Conservation (phyloP, 176 grass and related monocot species). For the Oryza glumipatula region DNA sequence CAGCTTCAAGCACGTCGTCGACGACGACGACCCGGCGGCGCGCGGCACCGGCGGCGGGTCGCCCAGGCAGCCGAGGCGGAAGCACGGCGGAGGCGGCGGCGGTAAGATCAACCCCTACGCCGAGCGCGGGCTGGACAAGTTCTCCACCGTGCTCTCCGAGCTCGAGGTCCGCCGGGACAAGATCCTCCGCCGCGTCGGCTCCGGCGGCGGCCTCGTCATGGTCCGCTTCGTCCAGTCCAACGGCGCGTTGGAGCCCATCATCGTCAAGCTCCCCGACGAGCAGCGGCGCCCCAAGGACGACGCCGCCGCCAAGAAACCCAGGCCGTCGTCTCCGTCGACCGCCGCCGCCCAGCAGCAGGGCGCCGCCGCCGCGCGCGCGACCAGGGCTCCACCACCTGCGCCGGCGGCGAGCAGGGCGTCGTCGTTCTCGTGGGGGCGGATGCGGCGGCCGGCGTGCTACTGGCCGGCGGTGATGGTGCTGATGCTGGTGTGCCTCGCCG, state of each 20-base stretch:
- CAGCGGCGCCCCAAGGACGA: neutral
- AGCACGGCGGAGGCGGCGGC: neutral
- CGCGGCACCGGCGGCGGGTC: neutral
- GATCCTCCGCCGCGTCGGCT: slow-evolving; percentile 59
- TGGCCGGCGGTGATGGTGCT: slow-evolving; percentile 58
- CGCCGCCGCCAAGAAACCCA: neutral
- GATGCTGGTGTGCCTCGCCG: slow-evolving; percentile 50
- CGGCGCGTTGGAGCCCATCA: slow-evolving; percentile 57
- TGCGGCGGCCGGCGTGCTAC: slow-evolving; percentile 39
- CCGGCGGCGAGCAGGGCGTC: neutral
- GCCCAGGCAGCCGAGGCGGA: slow-evolving; percentile 32
- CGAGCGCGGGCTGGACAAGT: slow-evolving; percentile 71
- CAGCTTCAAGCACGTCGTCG: slow-evolving; percentile 64
- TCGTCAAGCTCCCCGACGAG: slow-evolving; percentile 55
- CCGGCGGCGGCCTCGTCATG: slow-evolving; percentile 42
- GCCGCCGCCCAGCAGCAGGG: neutral
- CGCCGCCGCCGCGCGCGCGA: neutral
- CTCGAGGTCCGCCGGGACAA: slow-evolving; percentile 61
- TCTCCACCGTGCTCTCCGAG: slow-evolving; percentile 64
- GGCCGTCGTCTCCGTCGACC: neutral
- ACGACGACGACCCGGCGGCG: neutral
- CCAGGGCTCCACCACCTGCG: neutral
- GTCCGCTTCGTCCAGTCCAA: slow-evolving; percentile 67
- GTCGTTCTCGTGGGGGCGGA: slow-evolving; percentile 32
- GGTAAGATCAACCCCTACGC: slow-evolving; percentile 66